A percentile compares a stretch with the other conserved stretches of the same genome.
phyloP scores from a whole-genome alignment of 305 asterid genomes.

The Withania somnifera region DNA sequence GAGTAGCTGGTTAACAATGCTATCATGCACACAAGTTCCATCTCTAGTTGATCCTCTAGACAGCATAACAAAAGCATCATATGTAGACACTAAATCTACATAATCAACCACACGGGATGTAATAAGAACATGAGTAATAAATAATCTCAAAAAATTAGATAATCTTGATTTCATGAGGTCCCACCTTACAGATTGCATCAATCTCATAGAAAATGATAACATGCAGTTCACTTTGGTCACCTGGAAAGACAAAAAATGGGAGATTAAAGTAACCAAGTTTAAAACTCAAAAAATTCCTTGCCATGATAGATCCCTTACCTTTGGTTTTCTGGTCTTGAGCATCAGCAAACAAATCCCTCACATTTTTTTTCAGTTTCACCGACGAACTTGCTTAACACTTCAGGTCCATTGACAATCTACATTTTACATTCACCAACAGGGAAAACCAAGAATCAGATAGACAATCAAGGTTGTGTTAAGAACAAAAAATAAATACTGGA shows the following conservation, averaged over 20 bases:
- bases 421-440: constrained; percentile 6
- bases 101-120: not conserved
- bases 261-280: not conserved
- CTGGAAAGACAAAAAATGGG: constrained; percentile 26
- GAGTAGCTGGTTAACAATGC: constrained; percentile 95
- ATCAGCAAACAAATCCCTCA: constrained; percentile 97
- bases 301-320: constrained; percentile 38
- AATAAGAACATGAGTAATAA: not conserved
- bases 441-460: not conserved
- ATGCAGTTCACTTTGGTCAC: constrained; percentile 98
- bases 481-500: not conserved
- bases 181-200: constrained; percentile 99
- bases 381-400: constrained; percentile 90
- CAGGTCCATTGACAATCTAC: constrained; percentile 99
- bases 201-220: constrained; percentile 98
- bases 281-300: not conserved
- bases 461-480: constrained; percentile 1
- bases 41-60: constrained; percentile 98
- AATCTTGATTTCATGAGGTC: constrained; percentile 1
- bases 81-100: not conserved
- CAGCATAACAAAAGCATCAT: constrained; percentile 28
- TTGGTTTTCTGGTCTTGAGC: constrained; percentile 86
- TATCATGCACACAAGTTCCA: constrained; percentile 99
- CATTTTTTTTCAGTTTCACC: constrained; percentile 99
- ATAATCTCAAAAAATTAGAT: not conserved